These are phyloP conservation scores for Moricandia moricandioides DNA, from an alignment of 345 rosid species.

Conservation along the genomic window DNA sequence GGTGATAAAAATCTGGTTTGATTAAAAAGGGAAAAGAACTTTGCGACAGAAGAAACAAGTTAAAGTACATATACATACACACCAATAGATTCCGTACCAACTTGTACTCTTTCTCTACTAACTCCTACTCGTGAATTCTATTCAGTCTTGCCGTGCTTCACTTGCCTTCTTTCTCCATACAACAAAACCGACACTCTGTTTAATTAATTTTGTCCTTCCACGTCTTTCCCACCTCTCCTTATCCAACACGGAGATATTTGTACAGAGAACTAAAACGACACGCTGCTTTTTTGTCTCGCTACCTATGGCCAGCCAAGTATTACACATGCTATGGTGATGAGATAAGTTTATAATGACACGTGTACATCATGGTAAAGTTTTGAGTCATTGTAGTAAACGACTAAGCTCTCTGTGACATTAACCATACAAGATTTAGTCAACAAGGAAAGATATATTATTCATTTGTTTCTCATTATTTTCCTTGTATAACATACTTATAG, in stretches of 20 bases:
- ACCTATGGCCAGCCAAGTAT: neutral
- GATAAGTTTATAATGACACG: neutral
- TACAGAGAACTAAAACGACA: neutral
- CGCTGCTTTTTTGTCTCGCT: slow-evolving; percentile 5
- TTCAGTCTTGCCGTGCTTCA: slow-evolving; percentile 21
- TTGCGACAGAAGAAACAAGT: neutral
- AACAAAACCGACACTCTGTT: slow-evolving; percentile 28
- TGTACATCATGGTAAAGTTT: neutral
- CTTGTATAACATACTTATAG: neutral
- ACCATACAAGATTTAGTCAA: neutral
- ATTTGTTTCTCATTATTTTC: neutral
- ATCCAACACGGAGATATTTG: slow-evolving; percentile 17
- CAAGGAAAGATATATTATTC: neutral
- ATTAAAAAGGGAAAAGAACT: slow-evolving; percentile 4
- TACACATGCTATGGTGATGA: neutral
- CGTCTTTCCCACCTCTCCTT: slow-evolving; percentile 13
- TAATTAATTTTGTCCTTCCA: slow-evolving; percentile 1
- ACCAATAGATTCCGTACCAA: slow-evolving; percentile 28
- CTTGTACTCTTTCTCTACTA: slow-evolving; percentile 25
- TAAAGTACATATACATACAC: neutral
- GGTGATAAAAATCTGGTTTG: neutral
- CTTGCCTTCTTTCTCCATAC: slow-evolving; percentile 2
- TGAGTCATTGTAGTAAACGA: neutral
- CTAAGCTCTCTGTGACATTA: neutral
- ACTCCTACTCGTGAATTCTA: neutral